Evolutionary conservation across 805 yeast species (phyloP).

Genomic region (Blastobotrys terrestris): DNA sequence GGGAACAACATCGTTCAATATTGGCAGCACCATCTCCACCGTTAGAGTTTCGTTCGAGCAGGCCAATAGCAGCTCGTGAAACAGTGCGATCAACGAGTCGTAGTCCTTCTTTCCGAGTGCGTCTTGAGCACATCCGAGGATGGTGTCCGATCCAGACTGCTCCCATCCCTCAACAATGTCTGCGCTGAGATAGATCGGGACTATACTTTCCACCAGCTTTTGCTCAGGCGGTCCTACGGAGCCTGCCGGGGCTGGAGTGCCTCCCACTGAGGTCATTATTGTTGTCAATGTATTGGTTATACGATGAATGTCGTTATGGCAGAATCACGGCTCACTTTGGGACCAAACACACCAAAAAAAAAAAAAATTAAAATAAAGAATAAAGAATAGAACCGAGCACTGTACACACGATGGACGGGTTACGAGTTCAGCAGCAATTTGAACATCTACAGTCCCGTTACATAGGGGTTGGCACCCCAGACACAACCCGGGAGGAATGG

Average conservation of each 20-base stretch:
- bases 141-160: not conserved
- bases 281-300: not conserved
- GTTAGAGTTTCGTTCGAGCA: conserved; percentile 4
- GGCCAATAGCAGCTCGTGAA: conserved; percentile 15
- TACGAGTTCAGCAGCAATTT: conserved; percentile 52
- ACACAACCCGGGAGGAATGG: conserved; percentile 68
- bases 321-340: not conserved
- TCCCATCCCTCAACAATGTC: not conserved
- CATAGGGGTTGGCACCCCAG: conserved; percentile 70
- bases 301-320: not conserved
- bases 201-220: not conserved
- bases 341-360: not conserved
- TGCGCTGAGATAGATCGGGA: not conserved
- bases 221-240: not conserved
- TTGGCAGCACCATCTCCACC: conserved; percentile 7
- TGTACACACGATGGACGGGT: conserved; percentile 57
- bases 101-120: not conserved
- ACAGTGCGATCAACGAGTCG: conserved; percentile 8
- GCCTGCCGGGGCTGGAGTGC: not conserved
- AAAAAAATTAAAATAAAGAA: not conserved
- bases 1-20: conserved; percentile 5
- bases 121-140: not conserved
- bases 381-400: not conserved
- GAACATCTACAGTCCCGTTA: conserved; percentile 54
- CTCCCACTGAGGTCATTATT: not conserved